Evolutionary conservation across 78 protist genomes (phyloP), one percentile per base, ranked within the genome.

Genomic region (Cavenderia fasciculata): DNA sequence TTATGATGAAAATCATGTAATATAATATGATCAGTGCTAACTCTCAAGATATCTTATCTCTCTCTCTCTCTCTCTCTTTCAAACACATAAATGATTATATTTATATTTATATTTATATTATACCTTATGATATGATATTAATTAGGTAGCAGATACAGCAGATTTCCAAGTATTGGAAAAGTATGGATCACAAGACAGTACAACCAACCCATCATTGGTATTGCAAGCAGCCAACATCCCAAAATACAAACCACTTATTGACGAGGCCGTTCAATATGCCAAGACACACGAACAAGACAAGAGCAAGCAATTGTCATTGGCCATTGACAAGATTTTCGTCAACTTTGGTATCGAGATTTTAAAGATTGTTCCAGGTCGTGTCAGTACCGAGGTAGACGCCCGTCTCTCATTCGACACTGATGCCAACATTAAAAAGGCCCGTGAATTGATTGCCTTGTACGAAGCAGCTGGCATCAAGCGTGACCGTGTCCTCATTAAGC

Each of bases 131-230:
- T 44, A 44, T 52, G 59, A 54, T 38, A 1, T 31, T 18, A n/a
- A 6, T 18, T 27, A 79, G 69, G 98, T 96, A 4, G 98, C 99
- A 16, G 99, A 97, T 94, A 94, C 99, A 16, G 99, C 97, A 25
- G 99, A 96, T 84, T 87, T 96, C 87, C 88, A 72, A 40, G 71
- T 68, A 46, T 94, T 97, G 44, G 63, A 46, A n/a, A 59, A 94
- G 71, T 97, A 29, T 93, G 47, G 70, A 31, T 97, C 98, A 44
- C 94, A 70, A 41, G 99, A 98, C 77, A 95, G 98, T 27, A 98
- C 99, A 23, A 98, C 99, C 1, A 98, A 98, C 87, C 99, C 99
- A 41, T 94, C 99, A 23, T 96, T 98, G 69, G 65, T 98, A 29
- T 43, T 90, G 49, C 74, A 31, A 38, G 99, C 99, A 16, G 95